Base-by-base conservation (phyloP, 139 green algal species). In the Trebouxia sp. region DNA sequence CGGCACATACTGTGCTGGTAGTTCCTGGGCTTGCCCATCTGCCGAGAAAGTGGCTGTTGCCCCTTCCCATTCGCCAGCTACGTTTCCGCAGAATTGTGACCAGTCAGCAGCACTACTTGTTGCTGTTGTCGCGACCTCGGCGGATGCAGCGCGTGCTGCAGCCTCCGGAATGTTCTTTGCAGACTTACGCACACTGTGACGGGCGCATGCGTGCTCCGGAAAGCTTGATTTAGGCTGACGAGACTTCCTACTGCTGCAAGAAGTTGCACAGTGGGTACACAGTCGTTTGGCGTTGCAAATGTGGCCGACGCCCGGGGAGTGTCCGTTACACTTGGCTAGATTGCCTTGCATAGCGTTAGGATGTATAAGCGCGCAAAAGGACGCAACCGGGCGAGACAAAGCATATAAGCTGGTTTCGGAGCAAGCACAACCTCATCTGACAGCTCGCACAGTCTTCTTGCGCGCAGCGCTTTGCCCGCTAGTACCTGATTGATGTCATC, bases 31-130 rank as follows among this genome's bases (percentile, higher is more conserved):
- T 5, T 53, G 41, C 26, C 90, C 91, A 32, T 83, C 38, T 0
- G 83, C 69, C 41, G 53, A 53, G 50, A 94, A 95, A 0, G 84
- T 86, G 1, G 78, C 89, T 1, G 83, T 90, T 1, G 89, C 84
- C 10, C 91, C 91, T 43, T 93, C 90, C 88, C 88, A 94, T 70
- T 94, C 91, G 12, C 91, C 91, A 80, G 67, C 78, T 37, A 56
- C 82, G 4, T 50, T 39, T 6, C 67, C 53, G 20, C 65, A 58
- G 69, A 89, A 89, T 12, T 5, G 47, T 5, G 43, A 37, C 85
- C 85, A 89, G 1, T 48, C 26, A 41, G 56, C 38, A 3, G 26
- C 55, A 66, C 20, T 39, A 8, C 55, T 39, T 66, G 55, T 8
- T 66, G 55, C 6, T 39, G 1, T 35, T 28, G 55, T 66, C 55